phyloP scores from a whole-genome alignment of 768 basidiomycete species.

The Harrya chromipes region DNA sequence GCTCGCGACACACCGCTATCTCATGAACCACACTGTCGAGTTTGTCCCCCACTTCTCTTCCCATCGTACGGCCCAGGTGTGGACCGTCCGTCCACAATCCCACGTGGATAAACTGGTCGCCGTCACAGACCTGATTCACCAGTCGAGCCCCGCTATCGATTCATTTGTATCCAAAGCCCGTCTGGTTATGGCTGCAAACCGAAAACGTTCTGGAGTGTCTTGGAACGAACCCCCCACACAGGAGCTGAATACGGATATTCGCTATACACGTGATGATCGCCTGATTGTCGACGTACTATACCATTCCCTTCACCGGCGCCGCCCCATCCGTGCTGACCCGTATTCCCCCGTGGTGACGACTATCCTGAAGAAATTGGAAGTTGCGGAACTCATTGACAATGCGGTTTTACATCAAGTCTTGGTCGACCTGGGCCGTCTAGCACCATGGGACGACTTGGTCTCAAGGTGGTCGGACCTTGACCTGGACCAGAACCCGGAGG shows the following conservation, averaged over 20 bases:
- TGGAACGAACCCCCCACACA: constrained; percentile 31
- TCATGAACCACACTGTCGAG: constrained; percentile 51
- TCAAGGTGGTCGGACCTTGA: constrained; percentile 38
- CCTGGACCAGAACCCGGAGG: constrained; percentile 20
- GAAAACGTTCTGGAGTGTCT: constrained; percentile 28
- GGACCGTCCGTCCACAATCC: constrained; percentile 60
- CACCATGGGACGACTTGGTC: constrained; percentile 77
- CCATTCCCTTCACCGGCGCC: constrained; percentile 46
- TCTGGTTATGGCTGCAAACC: constrained; percentile 36
- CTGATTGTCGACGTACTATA: constrained; percentile 58
- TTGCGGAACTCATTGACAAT: constrained; percentile 30
- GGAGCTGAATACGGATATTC: constrained; percentile 20
- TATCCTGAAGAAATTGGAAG: constrained; percentile 57
- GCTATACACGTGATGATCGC: constrained; percentile 53
- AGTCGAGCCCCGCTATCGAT: constrained; percentile 38
- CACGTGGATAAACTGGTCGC: constrained; percentile 50
- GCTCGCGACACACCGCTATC: constrained; percentile 56
- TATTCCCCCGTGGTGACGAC: constrained; percentile 49
- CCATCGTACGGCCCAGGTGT: constrained; percentile 49
- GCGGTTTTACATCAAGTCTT: constrained; percentile 46
- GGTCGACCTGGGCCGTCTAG: constrained; percentile 66
- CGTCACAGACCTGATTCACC: constrained; percentile 49
- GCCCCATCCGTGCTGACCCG: constrained; percentile 58
- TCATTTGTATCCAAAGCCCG: constrained; percentile 52
- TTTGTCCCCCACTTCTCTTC: constrained; percentile 49